These are phyloP conservation scores for Mortierella antarctica DNA, from an alignment of 192 early-diverging fungal genomes.

Conservation along the genomic window DNA sequence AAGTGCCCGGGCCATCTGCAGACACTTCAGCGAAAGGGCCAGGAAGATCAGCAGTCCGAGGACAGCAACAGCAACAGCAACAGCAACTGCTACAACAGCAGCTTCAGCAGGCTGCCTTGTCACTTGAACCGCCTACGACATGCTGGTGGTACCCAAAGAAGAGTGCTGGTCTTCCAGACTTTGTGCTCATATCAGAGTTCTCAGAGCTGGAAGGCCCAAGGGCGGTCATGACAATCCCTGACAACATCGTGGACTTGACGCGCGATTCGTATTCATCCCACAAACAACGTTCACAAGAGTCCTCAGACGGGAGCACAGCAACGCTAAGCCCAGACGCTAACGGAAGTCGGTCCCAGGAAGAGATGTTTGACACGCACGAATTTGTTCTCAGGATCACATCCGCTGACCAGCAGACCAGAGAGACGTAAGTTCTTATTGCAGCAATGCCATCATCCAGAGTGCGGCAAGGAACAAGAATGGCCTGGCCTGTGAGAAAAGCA, in stretches of 20 bases:
- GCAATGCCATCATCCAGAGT: background rate
- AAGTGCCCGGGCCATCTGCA: conserved; percentile 3
- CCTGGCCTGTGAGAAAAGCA: background rate
- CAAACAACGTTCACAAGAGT: conserved; percentile 35
- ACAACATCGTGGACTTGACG: conserved; percentile 49
- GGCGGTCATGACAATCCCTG: conserved; percentile 58
- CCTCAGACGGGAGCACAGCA: conserved; percentile 18
- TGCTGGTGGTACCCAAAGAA: conserved; percentile 38
- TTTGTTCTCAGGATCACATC: conserved; percentile 63
- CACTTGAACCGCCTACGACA: conserved; percentile 14
- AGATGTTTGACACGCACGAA: conserved; percentile 59
- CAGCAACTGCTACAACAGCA: background rate
- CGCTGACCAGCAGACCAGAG: conserved; percentile 51
- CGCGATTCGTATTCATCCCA: conserved; percentile 41
- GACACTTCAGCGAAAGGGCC: background rate
- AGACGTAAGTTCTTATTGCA: conserved; percentile 28
- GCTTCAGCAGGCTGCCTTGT: background rate
- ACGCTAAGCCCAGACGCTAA: conserved; percentile 17
- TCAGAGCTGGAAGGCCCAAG: conserved; percentile 64
- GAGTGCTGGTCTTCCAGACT: conserved; percentile 47
- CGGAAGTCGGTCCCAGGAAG: conserved; percentile 9
- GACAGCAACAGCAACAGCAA: conserved; percentile 1
- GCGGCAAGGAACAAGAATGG: background rate
- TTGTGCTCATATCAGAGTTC: conserved; percentile 65
- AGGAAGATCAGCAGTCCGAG: background rate